phyloP scores from a whole-genome alignment of 306 rosid genomes.

The Prunus kanzakura region DNA sequence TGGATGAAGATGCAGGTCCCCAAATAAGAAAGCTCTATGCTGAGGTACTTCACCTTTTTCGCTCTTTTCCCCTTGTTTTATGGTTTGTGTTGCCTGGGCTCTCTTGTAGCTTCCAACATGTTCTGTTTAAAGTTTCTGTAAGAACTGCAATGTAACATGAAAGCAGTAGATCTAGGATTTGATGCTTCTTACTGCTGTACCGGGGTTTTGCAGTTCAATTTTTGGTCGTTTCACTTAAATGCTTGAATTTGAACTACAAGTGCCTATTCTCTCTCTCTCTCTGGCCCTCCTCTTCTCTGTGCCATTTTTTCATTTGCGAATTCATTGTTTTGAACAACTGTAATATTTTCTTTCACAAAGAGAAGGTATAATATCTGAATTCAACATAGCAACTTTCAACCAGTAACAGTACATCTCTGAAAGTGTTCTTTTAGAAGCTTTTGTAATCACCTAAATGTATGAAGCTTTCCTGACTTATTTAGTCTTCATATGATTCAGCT shows the following conservation, averaged over 20 bases:
- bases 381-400: background rate
- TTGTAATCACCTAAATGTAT: background rate
- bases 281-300: too few species aligned
- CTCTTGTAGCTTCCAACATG: constrained; percentile 16
- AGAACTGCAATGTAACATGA: constrained; percentile 17
- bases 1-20: constrained; percentile 92
- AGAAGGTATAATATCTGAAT: too few species aligned
- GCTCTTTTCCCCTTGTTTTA: background rate
- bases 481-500: constrained; percentile 48
- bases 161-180: background rate
- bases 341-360: too few species aligned
- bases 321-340: background rate
- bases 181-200: background rate
- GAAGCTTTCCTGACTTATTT: constrained; percentile 5
- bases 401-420: background rate
- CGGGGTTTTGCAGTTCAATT: background rate
- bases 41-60: constrained; percentile 58
- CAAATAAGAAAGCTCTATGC: constrained; percentile 85
- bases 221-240: background rate
- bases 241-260: background rate
- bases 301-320: background rate
- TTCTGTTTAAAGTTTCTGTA: background rate
- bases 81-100: constrained; percentile 3
- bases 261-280: background rate
- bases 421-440: background rate